Evolutionary conservation across 2,329 filamentous ascomycete genomes (phyloP).

Genomic region (Fusarium papillatum): DNA sequence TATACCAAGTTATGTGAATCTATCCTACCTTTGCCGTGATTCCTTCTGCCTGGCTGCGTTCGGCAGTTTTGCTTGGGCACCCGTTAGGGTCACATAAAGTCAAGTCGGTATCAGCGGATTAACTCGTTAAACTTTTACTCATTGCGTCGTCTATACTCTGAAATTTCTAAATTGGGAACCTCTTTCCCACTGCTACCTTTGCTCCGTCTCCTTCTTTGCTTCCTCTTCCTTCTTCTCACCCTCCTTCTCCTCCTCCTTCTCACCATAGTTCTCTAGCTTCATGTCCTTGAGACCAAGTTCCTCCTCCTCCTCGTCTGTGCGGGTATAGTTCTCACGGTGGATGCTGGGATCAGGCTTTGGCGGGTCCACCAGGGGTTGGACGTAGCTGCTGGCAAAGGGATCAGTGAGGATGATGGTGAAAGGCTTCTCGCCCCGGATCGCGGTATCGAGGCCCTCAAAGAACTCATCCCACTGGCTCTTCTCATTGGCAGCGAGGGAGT

Average conservation of each 20-base stretch:
- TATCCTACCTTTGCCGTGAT: neutral
- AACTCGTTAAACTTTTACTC: slow-evolving; percentile 24
- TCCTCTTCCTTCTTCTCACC: slow-evolving; percentile 20
- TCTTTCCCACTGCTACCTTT: slow-evolving; percentile 25
- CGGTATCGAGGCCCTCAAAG: slow-evolving; percentile 81
- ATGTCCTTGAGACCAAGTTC: slow-evolving; percentile 93
- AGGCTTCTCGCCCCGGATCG: slow-evolving; percentile 83
- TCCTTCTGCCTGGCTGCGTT: neutral
- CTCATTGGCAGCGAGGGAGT: slow-evolving; percentile 78
- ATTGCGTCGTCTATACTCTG: slow-evolving; percentile 34
- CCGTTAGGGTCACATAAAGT: too few relatives aligned
- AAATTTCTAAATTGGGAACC: slow-evolving; percentile 8
- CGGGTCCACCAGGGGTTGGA: slow-evolving; percentile 89
- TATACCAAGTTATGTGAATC: neutral
- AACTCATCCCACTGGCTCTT: slow-evolving; percentile 84
- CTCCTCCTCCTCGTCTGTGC: slow-evolving; percentile 94
- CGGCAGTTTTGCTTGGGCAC: accelerated
- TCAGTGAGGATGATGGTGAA: slow-evolving; percentile 91
- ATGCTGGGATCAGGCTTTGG: slow-evolving; percentile 81
- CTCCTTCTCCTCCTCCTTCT: slow-evolving; percentile 51
- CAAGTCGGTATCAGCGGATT: neutral
- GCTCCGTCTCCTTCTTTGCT: slow-evolving; percentile 22
- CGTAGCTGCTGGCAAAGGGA: slow-evolving; percentile 92
- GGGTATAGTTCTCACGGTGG: slow-evolving; percentile 83
- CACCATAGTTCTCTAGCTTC: slow-evolving; percentile 88